These are phyloP conservation scores for Ustilago crameri DNA, from an alignment of 1,284 basidiomycete species.

Conservation along the genomic window DNA sequence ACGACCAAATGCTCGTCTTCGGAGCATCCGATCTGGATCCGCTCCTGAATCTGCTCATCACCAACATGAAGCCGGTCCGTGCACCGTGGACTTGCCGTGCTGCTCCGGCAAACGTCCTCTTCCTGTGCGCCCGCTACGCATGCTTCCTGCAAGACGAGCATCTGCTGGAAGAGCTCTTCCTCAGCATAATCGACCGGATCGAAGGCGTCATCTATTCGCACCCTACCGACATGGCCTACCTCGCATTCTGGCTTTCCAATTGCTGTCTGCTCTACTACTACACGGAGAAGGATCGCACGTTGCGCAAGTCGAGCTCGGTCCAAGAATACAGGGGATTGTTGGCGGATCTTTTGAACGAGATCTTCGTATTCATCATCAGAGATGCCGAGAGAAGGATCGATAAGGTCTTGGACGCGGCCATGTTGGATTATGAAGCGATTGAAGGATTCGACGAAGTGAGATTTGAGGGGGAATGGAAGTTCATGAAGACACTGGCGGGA, in stretches of 20 bases:
- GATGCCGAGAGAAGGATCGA: constrained; percentile 90
- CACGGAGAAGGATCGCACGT: constrained; percentile 73
- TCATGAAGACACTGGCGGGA: constrained; percentile 58
- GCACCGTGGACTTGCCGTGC: constrained; percentile 66
- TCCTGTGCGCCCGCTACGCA: constrained; percentile 77
- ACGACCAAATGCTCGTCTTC: constrained; percentile 83
- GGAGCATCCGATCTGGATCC: constrained; percentile 79
- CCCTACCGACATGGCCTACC: constrained; percentile 81
- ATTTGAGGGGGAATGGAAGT: constrained; percentile 91
- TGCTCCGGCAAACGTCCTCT: constrained; percentile 69
- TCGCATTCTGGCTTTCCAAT: constrained; percentile 96
- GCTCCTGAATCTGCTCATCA: constrained; percentile 82
- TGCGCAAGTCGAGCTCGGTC: constrained; percentile 33
- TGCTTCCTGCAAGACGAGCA: constrained; percentile 70
- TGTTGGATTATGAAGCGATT: constrained; percentile 85
- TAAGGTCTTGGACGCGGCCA: constrained; percentile 80
- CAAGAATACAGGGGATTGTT: constrained; percentile 50
- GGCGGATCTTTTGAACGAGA: constrained; percentile 81
- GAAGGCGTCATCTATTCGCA: constrained; percentile 82
- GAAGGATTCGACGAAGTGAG: constrained; percentile 82
- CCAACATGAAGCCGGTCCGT: constrained; percentile 74
- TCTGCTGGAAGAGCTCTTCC: constrained; percentile 86
- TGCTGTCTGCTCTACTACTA: constrained; percentile 88
- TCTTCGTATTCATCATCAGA: constrained; percentile 92
- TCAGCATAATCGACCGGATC: constrained; percentile 88